Conservation (phyloP, 139 green algal genomes). For the Bryopsis sp. region DNA sequence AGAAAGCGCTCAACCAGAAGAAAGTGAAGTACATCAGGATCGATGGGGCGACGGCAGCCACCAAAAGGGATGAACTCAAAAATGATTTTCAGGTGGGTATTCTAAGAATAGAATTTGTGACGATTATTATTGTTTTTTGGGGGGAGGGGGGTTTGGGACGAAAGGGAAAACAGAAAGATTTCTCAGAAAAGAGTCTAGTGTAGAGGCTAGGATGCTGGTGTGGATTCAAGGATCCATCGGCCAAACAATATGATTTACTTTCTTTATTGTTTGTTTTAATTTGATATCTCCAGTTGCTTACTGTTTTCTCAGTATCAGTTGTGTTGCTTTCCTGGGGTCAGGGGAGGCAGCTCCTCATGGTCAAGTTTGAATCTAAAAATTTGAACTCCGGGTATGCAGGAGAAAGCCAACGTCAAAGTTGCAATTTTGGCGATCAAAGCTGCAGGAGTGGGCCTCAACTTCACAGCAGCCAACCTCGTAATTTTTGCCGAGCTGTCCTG, state of each 20-base stretch:
- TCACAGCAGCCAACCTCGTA: conserved; percentile 51
- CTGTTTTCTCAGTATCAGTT: background rate
- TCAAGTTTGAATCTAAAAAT: too few species aligned
- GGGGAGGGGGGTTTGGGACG: too few species aligned
- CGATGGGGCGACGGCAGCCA: conserved; percentile 50
- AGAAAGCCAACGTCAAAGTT: conserved; percentile 22
- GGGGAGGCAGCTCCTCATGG: background rate
- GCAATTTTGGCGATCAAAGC: conserved; percentile 64
- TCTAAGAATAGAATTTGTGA: background rate
- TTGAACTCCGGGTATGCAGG: too few species aligned
- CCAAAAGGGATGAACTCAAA: conserved; percentile 36
- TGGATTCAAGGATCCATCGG: too few species aligned
- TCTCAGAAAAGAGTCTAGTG: too few species aligned
- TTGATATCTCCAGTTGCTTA: too few species aligned
- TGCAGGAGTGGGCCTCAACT: conserved; percentile 70
- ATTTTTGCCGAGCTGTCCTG: conserved; percentile 50
- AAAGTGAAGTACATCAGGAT: conserved; percentile 71
- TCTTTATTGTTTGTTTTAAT: too few species aligned
- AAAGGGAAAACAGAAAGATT: too few species aligned
- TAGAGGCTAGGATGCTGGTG: background rate
- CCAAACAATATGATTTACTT: too few species aligned
- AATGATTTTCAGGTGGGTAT: conserved; percentile 24
- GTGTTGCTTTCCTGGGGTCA: background rate
- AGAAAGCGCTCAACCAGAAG: conserved; percentile 34
- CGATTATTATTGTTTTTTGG: conserved; percentile 3